These are phyloP conservation scores for Exophiala sp. DNA, from an alignment of 2,329 filamentous ascomycete genomes.

Conservation along the genomic window DNA sequence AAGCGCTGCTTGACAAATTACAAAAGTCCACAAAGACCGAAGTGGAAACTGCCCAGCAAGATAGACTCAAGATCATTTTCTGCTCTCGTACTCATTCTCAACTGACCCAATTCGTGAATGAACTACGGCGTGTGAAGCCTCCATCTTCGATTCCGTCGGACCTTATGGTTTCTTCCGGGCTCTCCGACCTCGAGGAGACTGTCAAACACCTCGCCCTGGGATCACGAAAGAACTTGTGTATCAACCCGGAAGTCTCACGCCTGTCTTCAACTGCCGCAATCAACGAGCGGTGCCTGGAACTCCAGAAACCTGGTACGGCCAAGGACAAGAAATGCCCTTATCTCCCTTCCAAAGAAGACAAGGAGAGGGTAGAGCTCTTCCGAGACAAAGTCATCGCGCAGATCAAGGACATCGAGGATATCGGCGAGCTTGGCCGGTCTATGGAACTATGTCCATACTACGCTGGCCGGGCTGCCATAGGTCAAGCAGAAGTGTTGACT, in stretches of 20 bases:
- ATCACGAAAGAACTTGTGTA: conserved; percentile 82
- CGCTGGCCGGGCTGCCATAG: conserved; percentile 81
- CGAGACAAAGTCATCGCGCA: conserved; percentile 79
- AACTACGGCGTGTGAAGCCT: conserved; percentile 73
- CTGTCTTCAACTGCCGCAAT: conserved; percentile 72
- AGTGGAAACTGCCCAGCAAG: conserved; percentile 52
- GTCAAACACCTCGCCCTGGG: conserved; percentile 81
- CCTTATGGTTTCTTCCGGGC: conserved; percentile 26
- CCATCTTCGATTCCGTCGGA: conserved; percentile 75
- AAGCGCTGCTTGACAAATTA: conserved; percentile 67
- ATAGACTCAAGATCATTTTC: conserved; percentile 82
- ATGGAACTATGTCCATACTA: conserved; percentile 92
- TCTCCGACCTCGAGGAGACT: conserved; percentile 19
- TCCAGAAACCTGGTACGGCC: conserved; percentile 68
- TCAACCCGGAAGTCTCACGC: conserved; percentile 75
- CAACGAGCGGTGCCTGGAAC: conserved; percentile 86
- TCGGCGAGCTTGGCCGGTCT: conserved; percentile 71
- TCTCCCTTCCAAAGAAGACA: conserved; percentile 72
- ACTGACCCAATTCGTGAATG: conserved; percentile 79
- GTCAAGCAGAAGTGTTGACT: conserved; percentile 79
- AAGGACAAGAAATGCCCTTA: conserved; percentile 69
- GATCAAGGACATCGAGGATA: conserved; percentile 89
- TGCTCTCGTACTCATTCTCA: conserved; percentile 93
- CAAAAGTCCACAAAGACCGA: conserved; percentile 43
- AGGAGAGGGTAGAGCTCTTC: conserved; percentile 71